Evolutionary conservation across 1,139 yeast genomes (phyloP).

Genomic region (Geotrichum citri-aurantii): DNA sequence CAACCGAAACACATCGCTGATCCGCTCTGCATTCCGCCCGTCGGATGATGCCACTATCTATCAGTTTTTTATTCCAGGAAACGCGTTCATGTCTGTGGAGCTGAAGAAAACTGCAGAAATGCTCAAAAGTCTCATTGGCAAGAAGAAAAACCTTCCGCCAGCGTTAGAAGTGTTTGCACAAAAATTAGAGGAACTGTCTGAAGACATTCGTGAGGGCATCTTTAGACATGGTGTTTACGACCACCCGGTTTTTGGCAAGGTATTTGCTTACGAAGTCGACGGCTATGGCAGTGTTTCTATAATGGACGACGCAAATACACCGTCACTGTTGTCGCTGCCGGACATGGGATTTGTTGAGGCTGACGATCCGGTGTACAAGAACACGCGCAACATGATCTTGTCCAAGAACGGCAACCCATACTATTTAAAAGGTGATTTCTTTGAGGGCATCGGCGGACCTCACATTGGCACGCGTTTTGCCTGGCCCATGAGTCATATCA

Average conservation of each 20-base stretch:
- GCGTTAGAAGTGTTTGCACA: constrained; percentile 26
- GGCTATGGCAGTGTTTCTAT: constrained; percentile 70
- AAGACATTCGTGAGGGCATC: constrained; percentile 50
- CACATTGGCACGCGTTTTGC: constrained; percentile 76
- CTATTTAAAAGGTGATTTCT: constrained; percentile 53
- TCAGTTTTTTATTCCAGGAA: constrained; percentile 82
- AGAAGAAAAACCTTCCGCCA: constrained; percentile 15
- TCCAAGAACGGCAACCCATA: constrained; percentile 73
- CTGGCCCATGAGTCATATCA: constrained; percentile 84
- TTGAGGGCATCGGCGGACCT: constrained; percentile 86
- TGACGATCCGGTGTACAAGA: constrained; percentile 59
- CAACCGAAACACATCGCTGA: constrained; percentile 59
- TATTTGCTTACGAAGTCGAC: constrained; percentile 84
- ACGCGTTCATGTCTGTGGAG: constrained; percentile 70
- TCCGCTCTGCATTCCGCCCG: constrained; percentile 85
- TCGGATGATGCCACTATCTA: constrained; percentile 82
- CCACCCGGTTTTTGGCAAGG: constrained; percentile 67
- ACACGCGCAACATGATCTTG: constrained; percentile 72
- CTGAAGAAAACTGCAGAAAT: constrained; percentile 38
- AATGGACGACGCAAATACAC: constrained; percentile 92
- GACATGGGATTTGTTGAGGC: constrained; percentile 60
- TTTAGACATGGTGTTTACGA: constrained; percentile 56
- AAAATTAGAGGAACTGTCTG: constrained; percentile 39
- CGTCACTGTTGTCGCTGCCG: constrained; percentile 75
- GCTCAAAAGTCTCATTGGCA: constrained; percentile 18